Percentiles rank a stretch among this genome's conserved stretches.
phyloP scores from a whole-genome alignment of 2,329 filamentous ascomycete genomes.

The Plenodomus tracheiphilus region DNA sequence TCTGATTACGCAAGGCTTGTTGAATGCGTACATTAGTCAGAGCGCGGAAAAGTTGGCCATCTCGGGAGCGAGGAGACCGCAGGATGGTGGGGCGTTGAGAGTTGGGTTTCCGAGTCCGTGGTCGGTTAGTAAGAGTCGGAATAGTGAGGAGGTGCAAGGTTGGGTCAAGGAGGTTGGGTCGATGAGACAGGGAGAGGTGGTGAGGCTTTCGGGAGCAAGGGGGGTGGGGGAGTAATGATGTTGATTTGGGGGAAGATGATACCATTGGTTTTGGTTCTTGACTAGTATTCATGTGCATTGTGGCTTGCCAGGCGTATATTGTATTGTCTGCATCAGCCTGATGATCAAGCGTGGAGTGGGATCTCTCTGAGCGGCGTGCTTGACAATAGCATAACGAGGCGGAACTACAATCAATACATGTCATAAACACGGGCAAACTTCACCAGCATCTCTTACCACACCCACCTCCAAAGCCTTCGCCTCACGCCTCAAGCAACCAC shows the following conservation, averaged over 20 bases:
- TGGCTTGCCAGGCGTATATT: too few relatives aligned
- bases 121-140: slow-evolving; percentile 66
- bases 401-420: too few relatives aligned
- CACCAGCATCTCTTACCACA: too few relatives aligned
- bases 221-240: slow-evolving; percentile 38
- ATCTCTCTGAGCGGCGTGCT: too few relatives aligned
- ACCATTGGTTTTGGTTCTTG: too few relatives aligned
- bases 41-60: slow-evolving; percentile 78
- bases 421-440: too few relatives aligned
- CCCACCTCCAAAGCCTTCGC: too few relatives aligned
- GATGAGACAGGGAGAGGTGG: slow-evolving; percentile 53
- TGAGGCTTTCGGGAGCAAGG: slow-evolving; percentile 61
- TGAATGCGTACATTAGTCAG: slow-evolving; percentile 84
- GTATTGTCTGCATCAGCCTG: too few relatives aligned
- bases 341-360: too few relatives aligned
- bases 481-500: slow-evolving; percentile 32
- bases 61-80: slow-evolving; percentile 65
- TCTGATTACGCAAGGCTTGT: slow-evolving; percentile 76
- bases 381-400: too few relatives aligned
- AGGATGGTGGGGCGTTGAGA: slow-evolving; percentile 54
- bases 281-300: background rate
- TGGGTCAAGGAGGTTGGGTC: slow-evolving; percentile 62
- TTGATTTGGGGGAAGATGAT: background rate
- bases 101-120: slow-evolving; percentile 79
- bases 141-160: slow-evolving; percentile 68